phyloP scores from a whole-genome alignment of 2,329 filamentous ascomycete genomes.

The Verticillium isaacii region DNA sequence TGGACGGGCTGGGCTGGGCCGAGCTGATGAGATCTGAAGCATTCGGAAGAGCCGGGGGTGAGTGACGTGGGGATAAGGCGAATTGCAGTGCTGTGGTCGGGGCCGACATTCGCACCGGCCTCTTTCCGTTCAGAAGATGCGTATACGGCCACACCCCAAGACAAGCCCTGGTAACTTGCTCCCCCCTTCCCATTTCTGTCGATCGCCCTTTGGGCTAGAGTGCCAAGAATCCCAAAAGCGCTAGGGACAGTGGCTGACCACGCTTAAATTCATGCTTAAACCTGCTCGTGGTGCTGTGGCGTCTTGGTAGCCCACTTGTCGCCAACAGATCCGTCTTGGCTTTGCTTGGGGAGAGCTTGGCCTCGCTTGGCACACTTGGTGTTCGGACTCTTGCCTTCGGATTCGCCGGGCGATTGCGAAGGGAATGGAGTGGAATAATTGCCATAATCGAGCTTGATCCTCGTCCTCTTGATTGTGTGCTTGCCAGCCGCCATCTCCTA shows the following conservation, averaged over 20 bases:
- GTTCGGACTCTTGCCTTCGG: not conserved
- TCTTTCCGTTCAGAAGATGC: not conserved
- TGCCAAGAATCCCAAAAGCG: slow-evolving; percentile 29
- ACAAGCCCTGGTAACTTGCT: not conserved
- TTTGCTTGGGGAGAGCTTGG: not conserved
- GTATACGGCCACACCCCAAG: not conserved
- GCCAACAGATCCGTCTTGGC: slow-evolving; percentile 8
- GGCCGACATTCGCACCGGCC: slow-evolving; percentile 1
- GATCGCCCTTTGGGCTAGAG: slow-evolving; percentile 5
- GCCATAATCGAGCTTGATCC: no score
- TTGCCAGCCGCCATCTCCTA: no score
- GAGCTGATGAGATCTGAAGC: not conserved
- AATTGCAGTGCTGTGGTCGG: not conserved
- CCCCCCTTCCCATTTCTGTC: not conserved
- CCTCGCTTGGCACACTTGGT: not conserved
- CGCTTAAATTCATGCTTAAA: slow-evolving; percentile 49
- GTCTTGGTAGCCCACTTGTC: slow-evolving; percentile 1
- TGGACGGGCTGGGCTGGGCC: not conserved
- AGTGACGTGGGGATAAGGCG: not conserved
- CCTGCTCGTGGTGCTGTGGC: slow-evolving; percentile 12
- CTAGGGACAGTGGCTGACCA: slow-evolving; percentile 32
- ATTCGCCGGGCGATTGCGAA: not conserved
- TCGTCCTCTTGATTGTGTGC: no score
- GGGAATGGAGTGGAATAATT: not conserved
- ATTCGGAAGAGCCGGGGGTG: not conserved